phyloP scores from a whole-genome alignment of 768 basidiomycete species.

The Naematelia aurantialba region DNA sequence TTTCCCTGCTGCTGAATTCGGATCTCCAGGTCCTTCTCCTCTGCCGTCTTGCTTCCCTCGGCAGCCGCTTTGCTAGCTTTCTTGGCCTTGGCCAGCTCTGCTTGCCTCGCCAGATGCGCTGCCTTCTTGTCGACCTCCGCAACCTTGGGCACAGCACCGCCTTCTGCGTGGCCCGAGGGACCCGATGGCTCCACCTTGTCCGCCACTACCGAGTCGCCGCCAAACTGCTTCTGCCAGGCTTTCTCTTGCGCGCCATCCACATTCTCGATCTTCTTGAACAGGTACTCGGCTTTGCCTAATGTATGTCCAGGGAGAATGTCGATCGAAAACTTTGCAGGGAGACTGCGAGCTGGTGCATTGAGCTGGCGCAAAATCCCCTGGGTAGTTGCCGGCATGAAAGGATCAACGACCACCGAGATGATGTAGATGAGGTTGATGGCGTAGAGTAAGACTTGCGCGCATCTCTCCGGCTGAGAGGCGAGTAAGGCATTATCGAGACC shows the following conservation, averaged over 20 bases:
- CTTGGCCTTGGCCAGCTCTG: slow-evolving; percentile 56
- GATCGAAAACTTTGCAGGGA: slow-evolving; percentile 65
- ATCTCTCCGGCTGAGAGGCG: slow-evolving; percentile 72
- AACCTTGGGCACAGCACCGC: slow-evolving; percentile 52
- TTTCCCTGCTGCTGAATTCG: slow-evolving; percentile 74
- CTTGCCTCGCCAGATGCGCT: slow-evolving; percentile 35
- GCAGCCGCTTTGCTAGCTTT: slow-evolving; percentile 52
- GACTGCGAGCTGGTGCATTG: slow-evolving; percentile 77
- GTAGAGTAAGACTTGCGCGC: slow-evolving; percentile 82
- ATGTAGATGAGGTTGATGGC: slow-evolving; percentile 90
- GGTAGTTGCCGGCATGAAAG: slow-evolving; percentile 93
- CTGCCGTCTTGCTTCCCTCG: slow-evolving; percentile 60
- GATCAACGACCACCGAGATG: slow-evolving; percentile 77
- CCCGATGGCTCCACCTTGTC: slow-evolving; percentile 38
- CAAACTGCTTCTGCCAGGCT: slow-evolving; percentile 73
- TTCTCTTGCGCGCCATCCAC: slow-evolving; percentile 56
- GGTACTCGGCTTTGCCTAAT: slow-evolving; percentile 77
- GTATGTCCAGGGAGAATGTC: slow-evolving; percentile 84
- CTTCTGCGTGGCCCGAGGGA: slow-evolving; percentile 51
- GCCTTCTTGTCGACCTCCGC: slow-evolving; percentile 36
- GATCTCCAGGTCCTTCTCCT: slow-evolving; percentile 67
- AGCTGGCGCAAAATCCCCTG: slow-evolving; percentile 77
- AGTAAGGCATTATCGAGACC: slow-evolving; percentile 87
- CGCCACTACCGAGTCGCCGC: slow-evolving; percentile 56
- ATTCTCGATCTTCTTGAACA: slow-evolving; percentile 93